Evolutionary conservation across 345 rosid genomes (phyloP).

Genomic region (Populus davidiana): DNA sequence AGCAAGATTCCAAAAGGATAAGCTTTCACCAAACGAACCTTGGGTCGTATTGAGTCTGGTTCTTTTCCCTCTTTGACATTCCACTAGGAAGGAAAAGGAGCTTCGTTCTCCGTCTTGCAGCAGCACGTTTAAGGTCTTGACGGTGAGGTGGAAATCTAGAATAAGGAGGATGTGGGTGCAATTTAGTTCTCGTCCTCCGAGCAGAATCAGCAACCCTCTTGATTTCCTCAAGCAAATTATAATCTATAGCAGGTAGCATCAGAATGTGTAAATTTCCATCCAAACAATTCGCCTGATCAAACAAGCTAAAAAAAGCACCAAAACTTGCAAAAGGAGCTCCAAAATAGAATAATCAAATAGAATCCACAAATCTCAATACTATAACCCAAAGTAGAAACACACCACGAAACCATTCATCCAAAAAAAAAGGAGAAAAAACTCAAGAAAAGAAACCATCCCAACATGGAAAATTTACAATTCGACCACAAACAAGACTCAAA

Average conservation of each 20-base stretch:
- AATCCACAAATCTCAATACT: too few relatives aligned
- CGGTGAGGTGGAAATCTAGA: slow-evolving; percentile 37
- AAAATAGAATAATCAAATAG: too few relatives aligned
- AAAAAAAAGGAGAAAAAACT: not conserved
- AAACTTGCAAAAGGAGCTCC: too few relatives aligned
- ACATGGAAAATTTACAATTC: not conserved
- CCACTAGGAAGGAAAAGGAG: slow-evolving; percentile 62
- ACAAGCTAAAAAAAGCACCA: not conserved
- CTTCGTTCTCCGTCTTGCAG: slow-evolving; percentile 55
- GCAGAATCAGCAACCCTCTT: slow-evolving; percentile 81
- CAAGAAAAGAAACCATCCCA: not conserved
- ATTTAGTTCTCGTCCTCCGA: slow-evolving; percentile 46
- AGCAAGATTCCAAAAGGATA: not conserved
- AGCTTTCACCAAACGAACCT: slow-evolving; percentile 28
- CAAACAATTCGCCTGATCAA: not conserved
- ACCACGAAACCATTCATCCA: not conserved
- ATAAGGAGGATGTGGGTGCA: slow-evolving; percentile 38
- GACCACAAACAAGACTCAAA: not conserved
- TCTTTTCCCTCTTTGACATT: slow-evolving; percentile 67
- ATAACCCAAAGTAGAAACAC: too few relatives aligned
- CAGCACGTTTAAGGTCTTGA: slow-evolving; percentile 46
- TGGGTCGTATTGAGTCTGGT: slow-evolving; percentile 47
- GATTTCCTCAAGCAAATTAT: slow-evolving; percentile 74
- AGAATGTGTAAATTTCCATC: not conserved
- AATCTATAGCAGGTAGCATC: slow-evolving; percentile 40